Percentiles rank a stretch among this genome's conserved stretches.
Evolutionary conservation across 1,284 basidiomycete species (phyloP).

Genomic region (Leccinum fuscescens): DNA sequence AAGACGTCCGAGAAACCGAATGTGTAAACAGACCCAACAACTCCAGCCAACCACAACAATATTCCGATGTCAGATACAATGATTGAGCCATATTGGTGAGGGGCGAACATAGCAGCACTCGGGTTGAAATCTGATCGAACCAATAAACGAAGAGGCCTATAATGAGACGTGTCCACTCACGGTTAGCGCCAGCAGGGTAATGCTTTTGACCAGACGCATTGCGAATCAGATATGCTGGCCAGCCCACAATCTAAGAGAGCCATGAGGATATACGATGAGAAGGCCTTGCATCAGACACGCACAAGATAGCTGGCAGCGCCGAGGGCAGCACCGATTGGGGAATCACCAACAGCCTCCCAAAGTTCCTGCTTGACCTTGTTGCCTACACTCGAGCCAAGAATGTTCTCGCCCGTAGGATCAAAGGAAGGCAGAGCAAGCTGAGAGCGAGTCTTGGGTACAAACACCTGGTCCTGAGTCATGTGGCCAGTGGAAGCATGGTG

Average conservation of each 20-base stretch:
- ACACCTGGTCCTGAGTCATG: slow-evolving; percentile 96
- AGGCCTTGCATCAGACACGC: slow-evolving; percentile 24
- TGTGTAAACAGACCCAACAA: slow-evolving; percentile 60
- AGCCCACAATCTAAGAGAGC: slow-evolving; percentile 65
- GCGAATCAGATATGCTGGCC: slow-evolving; percentile 82
- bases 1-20: slow-evolving; percentile 78
- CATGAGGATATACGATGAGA: slow-evolving; percentile 1
- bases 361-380: slow-evolving; percentile 77
- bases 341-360: slow-evolving; percentile 89
- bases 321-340: slow-evolving; percentile 78
- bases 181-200: slow-evolving; percentile 84
- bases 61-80: slow-evolving; percentile 87
- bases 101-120: slow-evolving; percentile 78
- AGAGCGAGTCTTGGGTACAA: slow-evolving; percentile 87
- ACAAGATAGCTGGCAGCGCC: slow-evolving; percentile 73
- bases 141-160: background rate
- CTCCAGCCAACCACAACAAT: slow-evolving; percentile 63
- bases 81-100: slow-evolving; percentile 80
- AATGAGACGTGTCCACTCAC: slow-evolving; percentile 45
- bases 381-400: slow-evolving; percentile 67
- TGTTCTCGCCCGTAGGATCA: slow-evolving; percentile 67
- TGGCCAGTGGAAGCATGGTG: slow-evolving; percentile 97
- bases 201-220: slow-evolving; percentile 90
- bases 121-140: slow-evolving; percentile 75
- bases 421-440: slow-evolving; percentile 65